A percentile compares a stretch with the other conserved stretches of the same genome.
phyloP scores from a whole-genome alignment of 495 filamentous ascomycete genomes.

The Xanthoparmelia taractica region DNA sequence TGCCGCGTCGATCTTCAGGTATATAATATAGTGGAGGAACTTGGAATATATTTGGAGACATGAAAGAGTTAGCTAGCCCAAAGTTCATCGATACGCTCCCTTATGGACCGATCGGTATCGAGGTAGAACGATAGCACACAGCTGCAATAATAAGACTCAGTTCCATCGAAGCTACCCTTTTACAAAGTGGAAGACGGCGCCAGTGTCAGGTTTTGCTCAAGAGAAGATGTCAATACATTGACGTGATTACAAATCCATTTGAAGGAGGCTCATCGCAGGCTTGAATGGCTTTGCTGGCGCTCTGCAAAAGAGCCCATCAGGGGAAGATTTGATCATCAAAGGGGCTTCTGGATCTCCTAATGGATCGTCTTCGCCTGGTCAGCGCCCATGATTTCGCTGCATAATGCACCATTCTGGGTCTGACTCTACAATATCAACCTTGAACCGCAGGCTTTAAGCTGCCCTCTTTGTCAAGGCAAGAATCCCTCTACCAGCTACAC shows the following conservation, averaged over 20 bases:
- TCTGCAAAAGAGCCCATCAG: background rate
- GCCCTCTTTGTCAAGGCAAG: background rate
- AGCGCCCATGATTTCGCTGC: background rate
- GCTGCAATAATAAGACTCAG: slow-evolving; percentile 11
- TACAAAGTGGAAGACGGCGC: slow-evolving; percentile 2
- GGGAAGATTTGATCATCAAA: background rate
- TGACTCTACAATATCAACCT: background rate
- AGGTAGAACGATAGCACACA: slow-evolving; percentile 25
- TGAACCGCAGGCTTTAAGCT: background rate
- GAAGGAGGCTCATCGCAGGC: background rate
- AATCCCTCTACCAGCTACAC: background rate
- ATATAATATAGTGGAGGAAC: slow-evolving; percentile 96
- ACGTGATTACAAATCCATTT: slow-evolving; percentile 13
- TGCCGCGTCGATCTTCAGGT: slow-evolving; percentile 17
- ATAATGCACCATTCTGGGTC: background rate
- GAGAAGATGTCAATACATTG: slow-evolving; percentile 2
- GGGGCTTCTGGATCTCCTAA: background rate
- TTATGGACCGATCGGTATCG: slow-evolving; percentile 27
- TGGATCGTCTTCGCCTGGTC: background rate
- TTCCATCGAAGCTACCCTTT: slow-evolving; percentile 13
- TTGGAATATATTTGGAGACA: slow-evolving; percentile 32
- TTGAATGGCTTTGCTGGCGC: slow-evolving; percentile 1
- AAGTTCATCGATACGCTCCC: slow-evolving; percentile 26
- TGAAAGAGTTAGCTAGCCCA: slow-evolving; percentile 25
- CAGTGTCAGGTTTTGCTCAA: slow-evolving; percentile 7